Evolutionary conservation across 2,329 filamentous ascomycete species (phyloP).

Genomic region (Colletotrichum costaricense): DNA sequence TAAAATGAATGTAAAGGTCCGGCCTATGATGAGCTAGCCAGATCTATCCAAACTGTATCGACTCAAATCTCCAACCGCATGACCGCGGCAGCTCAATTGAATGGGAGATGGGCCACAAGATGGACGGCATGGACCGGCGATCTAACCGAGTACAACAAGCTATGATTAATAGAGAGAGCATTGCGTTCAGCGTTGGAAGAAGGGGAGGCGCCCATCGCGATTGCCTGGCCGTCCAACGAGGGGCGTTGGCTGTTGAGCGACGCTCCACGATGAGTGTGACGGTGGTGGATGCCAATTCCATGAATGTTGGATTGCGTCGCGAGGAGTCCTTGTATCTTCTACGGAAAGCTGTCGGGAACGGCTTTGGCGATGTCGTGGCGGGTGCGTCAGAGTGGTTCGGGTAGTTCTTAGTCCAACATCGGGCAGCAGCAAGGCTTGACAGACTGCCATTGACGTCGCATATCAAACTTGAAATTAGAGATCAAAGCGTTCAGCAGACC

Average conservation of each 20-base stretch:
- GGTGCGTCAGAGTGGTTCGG: background rate
- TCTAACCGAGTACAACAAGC: constrained; percentile 12
- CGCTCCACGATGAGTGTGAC: constrained; percentile 24
- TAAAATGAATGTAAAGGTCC: constrained; percentile 7
- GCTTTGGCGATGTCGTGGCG: background rate
- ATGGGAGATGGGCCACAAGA: constrained; percentile 3
- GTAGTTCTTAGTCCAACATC: background rate
- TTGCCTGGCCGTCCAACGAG: background rate
- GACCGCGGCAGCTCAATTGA: constrained; percentile 7
- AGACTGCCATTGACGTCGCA: constrained; percentile 14
- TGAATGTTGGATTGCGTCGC: background rate
- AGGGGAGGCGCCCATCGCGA: constrained; percentile 5
- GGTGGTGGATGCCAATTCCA: constrained; percentile 17
- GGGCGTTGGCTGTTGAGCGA: background rate
- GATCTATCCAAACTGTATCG: constrained; percentile 30
- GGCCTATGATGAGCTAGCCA: constrained; percentile 26
- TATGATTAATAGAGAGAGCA: background rate
- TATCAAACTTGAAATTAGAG: constrained; percentile 17
- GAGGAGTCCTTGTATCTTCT: background rate
- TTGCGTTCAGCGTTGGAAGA: background rate
- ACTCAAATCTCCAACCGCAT: constrained; percentile 14
- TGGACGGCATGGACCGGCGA: constrained; percentile 15
- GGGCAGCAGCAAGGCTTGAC: constrained; percentile 5
- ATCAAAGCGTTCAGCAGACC: constrained; percentile 16
- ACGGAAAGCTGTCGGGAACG: background rate